phyloP scores from a whole-genome alignment of 2,329 filamentous ascomycete genomes.

The Aspergillus clavatus region DNA sequence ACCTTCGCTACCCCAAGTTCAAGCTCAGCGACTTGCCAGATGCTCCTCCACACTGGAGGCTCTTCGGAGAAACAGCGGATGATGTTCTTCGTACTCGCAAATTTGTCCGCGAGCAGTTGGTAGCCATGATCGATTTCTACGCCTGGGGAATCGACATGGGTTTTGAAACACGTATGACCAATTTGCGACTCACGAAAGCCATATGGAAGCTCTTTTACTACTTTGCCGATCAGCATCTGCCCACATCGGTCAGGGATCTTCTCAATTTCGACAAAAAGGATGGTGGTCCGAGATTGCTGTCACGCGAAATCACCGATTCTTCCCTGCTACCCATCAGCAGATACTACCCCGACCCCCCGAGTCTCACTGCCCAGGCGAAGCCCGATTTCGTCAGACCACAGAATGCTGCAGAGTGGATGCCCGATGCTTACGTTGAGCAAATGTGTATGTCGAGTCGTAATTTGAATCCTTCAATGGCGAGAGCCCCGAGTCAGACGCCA shows the following conservation, averaged over 20 bases:
- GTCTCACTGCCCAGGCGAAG: neutral
- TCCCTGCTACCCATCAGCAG: slow-evolving; percentile 21
- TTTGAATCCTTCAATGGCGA: neutral
- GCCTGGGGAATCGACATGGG: slow-evolving; percentile 25
- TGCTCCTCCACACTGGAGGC: slow-evolving; percentile 4
- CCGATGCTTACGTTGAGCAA: slow-evolving; percentile 13
- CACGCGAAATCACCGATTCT: slow-evolving; percentile 8
- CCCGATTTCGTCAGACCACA: slow-evolving; percentile 10
- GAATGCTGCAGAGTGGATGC: slow-evolving; percentile 5
- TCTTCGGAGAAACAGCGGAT: slow-evolving; percentile 4
- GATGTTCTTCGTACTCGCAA: neutral
- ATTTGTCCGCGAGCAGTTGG: slow-evolving; percentile 1
- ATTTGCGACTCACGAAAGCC: neutral
- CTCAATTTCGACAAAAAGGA: slow-evolving; percentile 18
- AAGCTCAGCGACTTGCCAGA: slow-evolving; percentile 7
- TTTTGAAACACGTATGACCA: neutral
- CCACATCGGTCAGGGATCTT: slow-evolving; percentile 12
- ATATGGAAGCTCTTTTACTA: slow-evolving; percentile 27
- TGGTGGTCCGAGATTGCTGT: slow-evolving; percentile 30
- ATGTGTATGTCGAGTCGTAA: slow-evolving; percentile 7
- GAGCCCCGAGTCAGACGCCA: neutral
- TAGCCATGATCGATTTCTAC: slow-evolving; percentile 13
- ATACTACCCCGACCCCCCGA: slow-evolving; percentile 16
- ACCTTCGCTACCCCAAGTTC: slow-evolving; percentile 4
- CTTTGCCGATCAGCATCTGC: slow-evolving; percentile 15